Evolutionary conservation across 139 green algal species (phyloP).

Genomic region (Edaphochlamys debaryana): DNA sequence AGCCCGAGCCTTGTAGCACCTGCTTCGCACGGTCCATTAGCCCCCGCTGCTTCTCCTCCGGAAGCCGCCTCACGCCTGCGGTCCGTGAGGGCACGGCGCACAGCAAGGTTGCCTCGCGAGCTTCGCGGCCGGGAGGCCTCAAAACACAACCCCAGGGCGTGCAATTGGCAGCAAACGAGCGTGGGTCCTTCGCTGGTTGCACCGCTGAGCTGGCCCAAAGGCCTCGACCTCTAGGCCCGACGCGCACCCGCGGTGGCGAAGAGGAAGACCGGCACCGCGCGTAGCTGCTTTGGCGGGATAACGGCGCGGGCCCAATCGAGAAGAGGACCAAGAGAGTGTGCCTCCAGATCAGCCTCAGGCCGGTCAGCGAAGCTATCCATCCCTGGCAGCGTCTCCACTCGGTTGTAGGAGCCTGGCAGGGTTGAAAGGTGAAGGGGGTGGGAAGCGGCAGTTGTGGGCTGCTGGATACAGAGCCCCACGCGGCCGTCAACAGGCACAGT

Average conservation of each 20-base stretch:
- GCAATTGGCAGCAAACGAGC: too few species aligned
- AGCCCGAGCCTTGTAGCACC: constrained; percentile 48
- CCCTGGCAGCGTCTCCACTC: constrained; percentile 90
- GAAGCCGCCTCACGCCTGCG: constrained; percentile 75
- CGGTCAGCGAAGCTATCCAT: constrained; percentile 73
- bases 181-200: too few species aligned
- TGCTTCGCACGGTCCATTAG: constrained; percentile 58
- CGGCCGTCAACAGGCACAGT: too few species aligned
- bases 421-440: background rate
- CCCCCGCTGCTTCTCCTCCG: constrained; percentile 3
- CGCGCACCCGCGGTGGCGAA: constrained; percentile 71
- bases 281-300: constrained; percentile 58
- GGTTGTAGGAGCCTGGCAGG: constrained; percentile 74
- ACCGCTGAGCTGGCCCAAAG: too few species aligned
- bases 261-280: constrained; percentile 76
- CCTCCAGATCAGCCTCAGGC: constrained; percentile 26
- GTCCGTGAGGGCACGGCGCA: too few species aligned
- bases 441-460: background rate
- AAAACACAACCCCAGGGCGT: too few species aligned
- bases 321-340: constrained; percentile 71
- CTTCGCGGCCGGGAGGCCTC: too few species aligned
- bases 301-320: constrained; percentile 84
- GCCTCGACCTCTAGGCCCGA: too few species aligned
- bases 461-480: too few species aligned
- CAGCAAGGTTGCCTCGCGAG: too few species aligned